phyloP scores from a whole-genome alignment of 305 asterid species.

The Fraxinus latifolia region DNA sequence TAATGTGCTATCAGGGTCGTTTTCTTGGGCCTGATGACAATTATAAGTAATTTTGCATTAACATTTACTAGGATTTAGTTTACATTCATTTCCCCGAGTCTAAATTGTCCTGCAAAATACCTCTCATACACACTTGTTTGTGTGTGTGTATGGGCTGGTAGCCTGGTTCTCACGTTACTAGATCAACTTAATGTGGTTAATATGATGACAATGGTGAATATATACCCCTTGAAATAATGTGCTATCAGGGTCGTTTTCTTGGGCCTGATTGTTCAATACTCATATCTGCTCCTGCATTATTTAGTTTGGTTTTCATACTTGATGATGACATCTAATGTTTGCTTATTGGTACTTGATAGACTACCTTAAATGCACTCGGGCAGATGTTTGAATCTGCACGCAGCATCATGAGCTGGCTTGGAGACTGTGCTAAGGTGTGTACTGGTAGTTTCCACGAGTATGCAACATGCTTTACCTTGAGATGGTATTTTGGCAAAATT shows the following conservation, averaged over 20 bases:
- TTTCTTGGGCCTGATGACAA: background rate
- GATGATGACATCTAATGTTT: conserved; percentile 17
- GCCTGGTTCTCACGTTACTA: background rate
- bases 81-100: background rate
- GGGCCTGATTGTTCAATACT: background rate
- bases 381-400: conserved; percentile 84
- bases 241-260: conserved; percentile 4
- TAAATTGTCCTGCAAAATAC: background rate
- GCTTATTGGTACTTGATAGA: conserved; percentile 39
- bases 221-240: background rate
- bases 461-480: background rate
- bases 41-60: background rate
- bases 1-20: conserved; percentile 3
- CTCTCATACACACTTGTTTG: background rate
- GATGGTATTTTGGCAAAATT: background rate
- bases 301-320: conserved; percentile 7
- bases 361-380: conserved; percentile 72
- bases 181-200: conserved; percentile 3
- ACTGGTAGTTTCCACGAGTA: conserved; percentile 15
- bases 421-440: conserved; percentile 81
- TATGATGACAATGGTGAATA: background rate
- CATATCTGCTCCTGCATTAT: conserved; percentile 14
- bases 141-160: background rate
- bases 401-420: conserved; percentile 83
- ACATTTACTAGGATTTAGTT: background rate